Conservation (phyloP, 2,329 filamentous ascomycete species). For the Aspergillus calidoustus region DNA sequence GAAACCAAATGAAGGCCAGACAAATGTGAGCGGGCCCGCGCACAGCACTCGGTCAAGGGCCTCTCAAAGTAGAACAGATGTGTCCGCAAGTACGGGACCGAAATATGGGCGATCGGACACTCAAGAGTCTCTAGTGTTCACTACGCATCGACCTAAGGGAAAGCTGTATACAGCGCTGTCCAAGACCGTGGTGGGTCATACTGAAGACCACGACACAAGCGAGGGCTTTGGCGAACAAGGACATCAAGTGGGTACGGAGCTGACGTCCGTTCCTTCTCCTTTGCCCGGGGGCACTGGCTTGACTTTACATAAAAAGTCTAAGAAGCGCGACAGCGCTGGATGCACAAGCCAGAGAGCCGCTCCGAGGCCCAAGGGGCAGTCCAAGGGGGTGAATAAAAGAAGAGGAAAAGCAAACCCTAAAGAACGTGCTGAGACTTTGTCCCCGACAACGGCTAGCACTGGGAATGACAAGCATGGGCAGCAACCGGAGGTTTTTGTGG, state of each 20-base stretch:
- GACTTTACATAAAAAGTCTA: slow-evolving; percentile 1
- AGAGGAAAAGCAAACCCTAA: not conserved
- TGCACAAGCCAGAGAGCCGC: not conserved
- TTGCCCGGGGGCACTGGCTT: slow-evolving; percentile 2
- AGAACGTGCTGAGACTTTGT: not conserved
- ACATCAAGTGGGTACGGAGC: slow-evolving; percentile 7
- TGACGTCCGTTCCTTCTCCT: slow-evolving; percentile 25
- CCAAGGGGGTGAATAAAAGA: not conserved
- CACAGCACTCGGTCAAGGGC: not conserved
- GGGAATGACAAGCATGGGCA: not conserved
- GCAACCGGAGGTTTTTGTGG: not conserved
- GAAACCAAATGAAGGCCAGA: not conserved
- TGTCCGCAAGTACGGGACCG: not conserved
- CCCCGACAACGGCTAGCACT: not conserved
- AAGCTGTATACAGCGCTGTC: slow-evolving; percentile 24
- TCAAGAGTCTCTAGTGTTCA: slow-evolving; percentile 25
- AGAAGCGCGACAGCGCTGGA: not conserved
- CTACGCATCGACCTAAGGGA: slow-evolving; percentile 20
- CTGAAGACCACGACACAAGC: slow-evolving; percentile 36
- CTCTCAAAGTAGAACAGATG: not conserved
- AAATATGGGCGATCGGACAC: slow-evolving; percentile 17
- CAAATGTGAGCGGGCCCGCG: not conserved
- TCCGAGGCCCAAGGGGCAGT: not conserved
- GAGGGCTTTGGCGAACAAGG: slow-evolving; percentile 21
- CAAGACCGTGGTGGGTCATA: slow-evolving; percentile 34